Evolutionary conservation across 139 green algal genomes (phyloP), one percentile per base, ranked within the genome.

Genomic region (Deuterostichococcus epilithicus): DNA sequence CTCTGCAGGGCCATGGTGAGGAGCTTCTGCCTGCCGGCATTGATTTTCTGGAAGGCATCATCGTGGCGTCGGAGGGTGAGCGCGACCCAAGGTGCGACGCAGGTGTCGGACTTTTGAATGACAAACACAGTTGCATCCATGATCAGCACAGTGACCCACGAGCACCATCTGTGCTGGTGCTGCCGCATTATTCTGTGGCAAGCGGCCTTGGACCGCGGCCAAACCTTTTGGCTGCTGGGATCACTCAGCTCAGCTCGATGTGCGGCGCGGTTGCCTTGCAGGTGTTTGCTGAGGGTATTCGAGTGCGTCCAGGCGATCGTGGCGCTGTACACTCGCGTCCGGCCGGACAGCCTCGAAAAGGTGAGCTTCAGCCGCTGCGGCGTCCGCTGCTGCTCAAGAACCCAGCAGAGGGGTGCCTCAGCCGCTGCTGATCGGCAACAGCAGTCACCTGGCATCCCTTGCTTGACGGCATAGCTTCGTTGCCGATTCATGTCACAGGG

Each of bases 1-100:
- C 52, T 58, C 10, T 42, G 35, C 15, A 45, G 85, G 28, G 80
- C 22, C 35, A 75, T 75, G 25, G 70, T 25, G 42, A 22, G 13
- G 35, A 83, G 78, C 70, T 78, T 70, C 2, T 72, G 35, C 5
- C 32, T 13, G 68, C 68, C 1, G 68, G 34, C 13, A 38, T 73
- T 13, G 34, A 33, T 10, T 45, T 22, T 1, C 47, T 37, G 68
- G 28, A 22, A 26, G 60, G 13, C 18, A 23, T 63, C 3, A 63
- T 63, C 18, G 45, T 25, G 22, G 37, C 20, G 33, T 58, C 32
- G 34, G 35, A 52, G 68, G 34, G 68, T 33, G 68, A 38, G 30
- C 36, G 35, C 5, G 35, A 47, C 34, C 37, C 23, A 25, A 10
- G 68, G 35, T 45, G 30, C 15, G 4, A 20, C 4, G 30, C 6